Evolutionary conservation across 257 asterid genomes (phyloP).

Genomic region (Coffea eugenioides): DNA sequence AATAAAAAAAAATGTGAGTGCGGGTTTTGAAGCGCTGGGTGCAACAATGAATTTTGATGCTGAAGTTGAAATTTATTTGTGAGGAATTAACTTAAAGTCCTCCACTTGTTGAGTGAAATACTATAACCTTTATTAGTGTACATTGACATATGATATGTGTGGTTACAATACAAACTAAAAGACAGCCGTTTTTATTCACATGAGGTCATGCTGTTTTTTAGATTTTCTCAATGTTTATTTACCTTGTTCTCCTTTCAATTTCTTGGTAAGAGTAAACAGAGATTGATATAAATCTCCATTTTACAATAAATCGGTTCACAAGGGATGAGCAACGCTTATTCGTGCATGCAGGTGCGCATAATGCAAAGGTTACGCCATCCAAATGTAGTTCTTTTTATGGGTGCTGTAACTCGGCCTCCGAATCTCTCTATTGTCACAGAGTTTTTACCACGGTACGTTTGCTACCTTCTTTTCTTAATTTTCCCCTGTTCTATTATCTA

Average conservation of each 20-base stretch:
- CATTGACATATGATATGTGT: not conserved
- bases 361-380: slow-evolving; percentile 99
- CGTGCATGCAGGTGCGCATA: slow-evolving; percentile 73
- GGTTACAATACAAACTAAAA: not conserved
- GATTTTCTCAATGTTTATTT: not conserved
- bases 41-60: not conserved
- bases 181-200: not conserved
- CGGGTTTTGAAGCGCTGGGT: not conserved
- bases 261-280: not conserved
- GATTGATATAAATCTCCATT: not conserved
- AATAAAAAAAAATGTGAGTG: not conserved
- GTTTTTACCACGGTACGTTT: slow-evolving; percentile 81
- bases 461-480: slow-evolving; percentile 8
- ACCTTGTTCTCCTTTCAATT: not conserved
- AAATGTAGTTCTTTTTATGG: slow-evolving; percentile 96
- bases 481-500: slow-evolving; percentile 21
- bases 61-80: not conserved
- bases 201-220: not conserved
- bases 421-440: slow-evolving; percentile 93
- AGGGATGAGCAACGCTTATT: slow-evolving; percentile 19
- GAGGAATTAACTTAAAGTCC: not conserved
- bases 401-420: slow-evolving; percentile 99
- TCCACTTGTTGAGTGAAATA: not conserved
- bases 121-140: not conserved
- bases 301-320: not conserved